Conservation (phyloP, 2,329 filamentous ascomycete genomes). For the Epichloe glyceriae region DNA sequence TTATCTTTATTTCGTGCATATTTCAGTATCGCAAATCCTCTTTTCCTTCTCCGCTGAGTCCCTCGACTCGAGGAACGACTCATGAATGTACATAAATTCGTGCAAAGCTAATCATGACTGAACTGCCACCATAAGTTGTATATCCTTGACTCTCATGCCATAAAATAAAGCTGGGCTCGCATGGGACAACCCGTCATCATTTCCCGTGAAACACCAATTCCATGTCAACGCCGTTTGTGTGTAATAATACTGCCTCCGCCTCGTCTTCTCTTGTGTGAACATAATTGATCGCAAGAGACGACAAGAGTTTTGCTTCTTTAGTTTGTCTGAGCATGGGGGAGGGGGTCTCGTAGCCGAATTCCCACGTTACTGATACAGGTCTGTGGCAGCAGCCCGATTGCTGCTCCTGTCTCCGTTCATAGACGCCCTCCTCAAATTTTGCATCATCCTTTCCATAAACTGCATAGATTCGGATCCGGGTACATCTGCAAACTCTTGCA, state of each 20-base stretch:
- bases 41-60: no score
- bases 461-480: slow-evolving; percentile 31
- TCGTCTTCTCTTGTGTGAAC: no score
- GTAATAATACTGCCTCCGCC: neutral
- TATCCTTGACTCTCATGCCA: neutral
- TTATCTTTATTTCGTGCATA: no score
- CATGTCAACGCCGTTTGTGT: neutral
- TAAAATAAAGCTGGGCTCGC: neutral
- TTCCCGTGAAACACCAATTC: neutral
- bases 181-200: neutral
- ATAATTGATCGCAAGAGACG: no score
- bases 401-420: slow-evolving; percentile 1
- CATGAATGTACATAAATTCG: no score
- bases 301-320: neutral
- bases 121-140: no score
- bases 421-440: slow-evolving; percentile 32
- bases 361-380: neutral
- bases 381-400: neutral
- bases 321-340: neutral
- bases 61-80: no score
- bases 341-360: neutral
- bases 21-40: no score
- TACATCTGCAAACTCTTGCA: slow-evolving; percentile 28
- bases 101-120: no score
- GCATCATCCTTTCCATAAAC: slow-evolving; percentile 40